Conservation (phyloP, 2,329 filamentous ascomycete genomes). For the Didymella pinodella region DNA sequence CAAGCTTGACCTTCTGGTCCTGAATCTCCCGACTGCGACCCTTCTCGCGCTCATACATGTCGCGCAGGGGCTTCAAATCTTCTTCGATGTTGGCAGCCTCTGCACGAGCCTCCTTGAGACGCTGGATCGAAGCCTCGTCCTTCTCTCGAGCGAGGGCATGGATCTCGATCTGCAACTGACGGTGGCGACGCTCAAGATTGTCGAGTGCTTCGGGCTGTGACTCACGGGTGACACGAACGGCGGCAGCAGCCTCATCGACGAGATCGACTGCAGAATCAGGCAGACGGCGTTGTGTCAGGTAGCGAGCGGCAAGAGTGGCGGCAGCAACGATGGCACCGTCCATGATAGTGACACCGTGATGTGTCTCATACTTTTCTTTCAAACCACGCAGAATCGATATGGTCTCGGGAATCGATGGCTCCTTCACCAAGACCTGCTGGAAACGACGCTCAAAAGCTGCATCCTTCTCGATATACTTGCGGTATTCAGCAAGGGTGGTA, state of each 20-base stretch:
- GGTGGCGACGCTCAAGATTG: slow-evolving; percentile 86
- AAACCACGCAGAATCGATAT: slow-evolving; percentile 97
- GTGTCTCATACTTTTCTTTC: slow-evolving; percentile 97
- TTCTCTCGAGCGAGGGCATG: slow-evolving; percentile 93
- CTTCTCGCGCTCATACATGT: slow-evolving; percentile 96
- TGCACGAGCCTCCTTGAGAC: slow-evolving; percentile 81
- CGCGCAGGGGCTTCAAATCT: slow-evolving; percentile 86
- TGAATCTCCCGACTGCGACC: slow-evolving; percentile 90
- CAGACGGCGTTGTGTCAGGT: slow-evolving; percentile 87
- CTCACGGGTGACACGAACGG: slow-evolving; percentile 93
- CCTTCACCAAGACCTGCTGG: slow-evolving; percentile 97
- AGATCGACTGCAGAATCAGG: slow-evolving; percentile 97
- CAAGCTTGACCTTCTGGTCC: slow-evolving; percentile 92
- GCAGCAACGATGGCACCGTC: slow-evolving; percentile 92
- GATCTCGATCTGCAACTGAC: slow-evolving; percentile 96
- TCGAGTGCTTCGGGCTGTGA: slow-evolving; percentile 97
- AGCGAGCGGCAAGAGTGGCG: slow-evolving; percentile 90
- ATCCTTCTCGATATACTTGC: slow-evolving; percentile 99
- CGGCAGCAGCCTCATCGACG: slow-evolving; percentile 94
- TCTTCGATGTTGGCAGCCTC: slow-evolving; percentile 95
- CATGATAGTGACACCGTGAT: slow-evolving; percentile 96
- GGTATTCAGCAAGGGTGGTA: slow-evolving; percentile 92
- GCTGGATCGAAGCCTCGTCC: slow-evolving; percentile 87
- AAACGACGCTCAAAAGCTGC: slow-evolving; percentile 97
- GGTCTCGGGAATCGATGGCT: slow-evolving; percentile 86